These are phyloP conservation scores for Schwanniomyces polymorphus DNA, from an alignment of 805 yeast genomes.

Conservation along the genomic window DNA sequence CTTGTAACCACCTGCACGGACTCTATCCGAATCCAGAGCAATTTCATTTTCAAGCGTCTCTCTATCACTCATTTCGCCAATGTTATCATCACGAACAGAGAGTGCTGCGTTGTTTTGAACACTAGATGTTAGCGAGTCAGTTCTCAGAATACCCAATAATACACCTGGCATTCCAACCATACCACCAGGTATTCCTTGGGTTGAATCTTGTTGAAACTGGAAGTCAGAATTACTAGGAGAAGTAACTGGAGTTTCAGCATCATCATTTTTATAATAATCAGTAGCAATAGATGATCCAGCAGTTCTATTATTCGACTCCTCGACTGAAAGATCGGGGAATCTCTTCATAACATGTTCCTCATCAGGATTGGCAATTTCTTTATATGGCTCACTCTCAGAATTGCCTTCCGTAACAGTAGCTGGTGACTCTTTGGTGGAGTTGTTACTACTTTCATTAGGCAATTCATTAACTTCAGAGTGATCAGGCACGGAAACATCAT, in stretches of 20 bases:
- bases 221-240: constrained; percentile 50
- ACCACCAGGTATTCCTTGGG: constrained; percentile 35
- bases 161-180: constrained; percentile 47
- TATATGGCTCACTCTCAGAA: too few species aligned
- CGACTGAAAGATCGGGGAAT: constrained; percentile 35
- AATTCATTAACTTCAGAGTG: background rate
- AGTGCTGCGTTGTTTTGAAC: constrained; percentile 90
- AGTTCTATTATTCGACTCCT: constrained; percentile 27
- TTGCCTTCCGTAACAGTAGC: background rate
- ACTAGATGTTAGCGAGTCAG: constrained; percentile 84
- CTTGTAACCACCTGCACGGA: constrained; percentile 34
- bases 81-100: constrained; percentile 77
- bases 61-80: constrained; percentile 43
- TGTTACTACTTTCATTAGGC: constrained; percentile 11
- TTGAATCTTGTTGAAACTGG: constrained; percentile 37
- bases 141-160: constrained; percentile 52
- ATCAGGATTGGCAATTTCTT: background rate
- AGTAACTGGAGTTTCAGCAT: constrained; percentile 47
- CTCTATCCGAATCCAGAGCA: constrained; percentile 2
- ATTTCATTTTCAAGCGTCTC: constrained; percentile 33
- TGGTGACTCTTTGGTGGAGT: constrained; percentile 8
- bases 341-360: constrained; percentile 18
- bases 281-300: constrained; percentile 35
- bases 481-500: constrained; percentile 2
- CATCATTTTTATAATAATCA: constrained; percentile 21